Percentiles rank a stretch among this genome's conserved stretches.
Evolutionary conservation across 305 asterid species (phyloP).

Genomic region (Vinca major): DNA sequence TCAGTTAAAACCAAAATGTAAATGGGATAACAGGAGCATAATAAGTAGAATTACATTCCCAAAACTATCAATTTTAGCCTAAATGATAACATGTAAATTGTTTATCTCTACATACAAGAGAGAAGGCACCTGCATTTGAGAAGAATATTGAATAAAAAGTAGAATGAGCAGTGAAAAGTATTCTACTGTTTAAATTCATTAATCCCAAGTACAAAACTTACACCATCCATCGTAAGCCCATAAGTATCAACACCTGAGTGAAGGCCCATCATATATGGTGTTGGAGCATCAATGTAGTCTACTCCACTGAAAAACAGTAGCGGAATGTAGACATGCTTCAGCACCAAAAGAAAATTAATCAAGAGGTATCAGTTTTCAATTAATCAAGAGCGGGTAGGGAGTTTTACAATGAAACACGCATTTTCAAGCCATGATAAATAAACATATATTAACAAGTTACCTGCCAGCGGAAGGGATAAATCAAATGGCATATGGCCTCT

Average conservation of each 20-base stretch:
- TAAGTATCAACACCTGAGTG: constrained; percentile 94
- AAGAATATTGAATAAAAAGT: constrained; percentile 10
- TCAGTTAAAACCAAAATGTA: not conserved
- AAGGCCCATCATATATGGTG: constrained; percentile 99
- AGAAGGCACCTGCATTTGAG: not conserved
- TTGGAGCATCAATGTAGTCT: constrained; percentile 99
- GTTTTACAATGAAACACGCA: not conserved
- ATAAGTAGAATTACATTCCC: not conserved
- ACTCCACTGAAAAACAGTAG: constrained; percentile 99
- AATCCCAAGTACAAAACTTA: constrained; percentile 41
- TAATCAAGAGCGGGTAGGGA: not conserved
- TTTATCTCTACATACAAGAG: not conserved
- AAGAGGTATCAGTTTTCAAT: constrained; percentile 11
- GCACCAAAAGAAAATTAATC: constrained; percentile 37
- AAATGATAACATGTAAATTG: not conserved
- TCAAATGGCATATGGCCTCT: constrained; percentile 94
- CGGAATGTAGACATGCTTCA: constrained; percentile 99
- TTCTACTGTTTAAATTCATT: constrained; percentile 6
- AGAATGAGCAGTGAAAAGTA: constrained; percentile 14
- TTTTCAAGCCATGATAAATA: not conserved
- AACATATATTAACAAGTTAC: constrained; percentile 24
- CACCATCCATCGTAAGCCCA: constrained; percentile 91
- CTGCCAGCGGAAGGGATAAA: constrained; percentile 99
- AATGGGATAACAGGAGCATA: constrained; percentile 3
- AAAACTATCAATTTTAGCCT: no score